These are phyloP conservation scores for Hondaea fermentalgiana DNA, from an alignment of 108 stramenopile genomes.

Conservation along the genomic window DNA sequence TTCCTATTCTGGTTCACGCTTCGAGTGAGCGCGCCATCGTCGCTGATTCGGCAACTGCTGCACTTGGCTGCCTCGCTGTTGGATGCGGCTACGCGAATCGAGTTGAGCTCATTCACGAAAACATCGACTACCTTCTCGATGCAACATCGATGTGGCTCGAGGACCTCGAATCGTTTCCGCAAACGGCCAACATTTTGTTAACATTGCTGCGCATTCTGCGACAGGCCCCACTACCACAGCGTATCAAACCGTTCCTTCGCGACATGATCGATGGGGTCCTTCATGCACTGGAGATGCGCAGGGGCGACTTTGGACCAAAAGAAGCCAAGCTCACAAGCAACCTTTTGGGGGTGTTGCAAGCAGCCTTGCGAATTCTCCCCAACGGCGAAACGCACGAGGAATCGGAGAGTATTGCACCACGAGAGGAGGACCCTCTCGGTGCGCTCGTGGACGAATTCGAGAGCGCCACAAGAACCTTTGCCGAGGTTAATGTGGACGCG, in stretches of 20 bases:
- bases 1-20: background rate
- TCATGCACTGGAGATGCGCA: background rate
- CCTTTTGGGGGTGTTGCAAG: background rate
- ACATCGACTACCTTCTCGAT: background rate
- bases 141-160: background rate
- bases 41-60: background rate
- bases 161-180: background rate
- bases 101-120: background rate
- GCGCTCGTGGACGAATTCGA: background rate
- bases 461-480: background rate
- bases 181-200: background rate
- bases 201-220: background rate
- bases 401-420: no score
- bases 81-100: background rate
- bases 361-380: background rate
- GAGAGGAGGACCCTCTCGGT: background rate
- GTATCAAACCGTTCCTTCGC: background rate
- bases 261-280: background rate
- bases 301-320: background rate
- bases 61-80: background rate
- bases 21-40: background rate
- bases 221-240: background rate
- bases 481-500: background rate
- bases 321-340: background rate
- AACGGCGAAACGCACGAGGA: no score